phyloP scores from a whole-genome alignment of 2,329 filamentous ascomycete genomes.

The Trichoderma polysporum region DNA sequence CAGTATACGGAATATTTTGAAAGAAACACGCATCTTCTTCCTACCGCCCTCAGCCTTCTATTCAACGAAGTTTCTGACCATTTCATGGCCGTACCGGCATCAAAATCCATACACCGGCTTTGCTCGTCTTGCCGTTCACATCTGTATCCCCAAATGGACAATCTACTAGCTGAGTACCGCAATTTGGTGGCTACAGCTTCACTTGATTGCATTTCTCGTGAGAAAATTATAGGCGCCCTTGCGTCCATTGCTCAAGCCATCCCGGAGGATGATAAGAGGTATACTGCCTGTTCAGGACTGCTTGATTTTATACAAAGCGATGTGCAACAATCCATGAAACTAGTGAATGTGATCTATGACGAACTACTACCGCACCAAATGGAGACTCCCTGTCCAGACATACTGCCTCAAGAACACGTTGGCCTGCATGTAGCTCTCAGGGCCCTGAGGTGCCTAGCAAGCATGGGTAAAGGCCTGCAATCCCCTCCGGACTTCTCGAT shows the following conservation, averaged over 20 bases:
- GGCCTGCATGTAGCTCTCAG: constrained; percentile 50
- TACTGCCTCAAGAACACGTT: constrained; percentile 43
- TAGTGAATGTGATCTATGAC: constrained; percentile 22
- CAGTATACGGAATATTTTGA: constrained; percentile 76
- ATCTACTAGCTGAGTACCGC: constrained; percentile 71
- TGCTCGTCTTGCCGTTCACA: constrained; percentile 73
- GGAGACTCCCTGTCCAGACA: constrained; percentile 31
- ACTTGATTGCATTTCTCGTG: constrained; percentile 68
- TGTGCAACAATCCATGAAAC: constrained; percentile 31
- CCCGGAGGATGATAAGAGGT: constrained; percentile 54
- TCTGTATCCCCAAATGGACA: constrained; percentile 64
- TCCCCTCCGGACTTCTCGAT: constrained; percentile 64
- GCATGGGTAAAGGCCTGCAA: constrained; percentile 71
- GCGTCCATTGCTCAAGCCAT: constrained; percentile 74
- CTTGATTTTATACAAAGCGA: constrained; percentile 63
- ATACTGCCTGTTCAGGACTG: constrained; percentile 56
- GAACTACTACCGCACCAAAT: not conserved
- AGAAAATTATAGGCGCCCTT: constrained; percentile 72
- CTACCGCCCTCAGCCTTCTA: constrained; percentile 69
- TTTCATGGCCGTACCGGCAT: constrained; percentile 64
- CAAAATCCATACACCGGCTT: constrained; percentile 70
- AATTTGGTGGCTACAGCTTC: constrained; percentile 53
- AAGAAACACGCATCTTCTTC: constrained; percentile 64
- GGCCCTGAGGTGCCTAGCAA: constrained; percentile 66
- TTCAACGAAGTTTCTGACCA: constrained; percentile 67